Evolutionary conservation across 768 basidiomycete genomes (phyloP), one percentile per base, ranked within the genome.

Genomic region (Tylopilus intermedius): DNA sequence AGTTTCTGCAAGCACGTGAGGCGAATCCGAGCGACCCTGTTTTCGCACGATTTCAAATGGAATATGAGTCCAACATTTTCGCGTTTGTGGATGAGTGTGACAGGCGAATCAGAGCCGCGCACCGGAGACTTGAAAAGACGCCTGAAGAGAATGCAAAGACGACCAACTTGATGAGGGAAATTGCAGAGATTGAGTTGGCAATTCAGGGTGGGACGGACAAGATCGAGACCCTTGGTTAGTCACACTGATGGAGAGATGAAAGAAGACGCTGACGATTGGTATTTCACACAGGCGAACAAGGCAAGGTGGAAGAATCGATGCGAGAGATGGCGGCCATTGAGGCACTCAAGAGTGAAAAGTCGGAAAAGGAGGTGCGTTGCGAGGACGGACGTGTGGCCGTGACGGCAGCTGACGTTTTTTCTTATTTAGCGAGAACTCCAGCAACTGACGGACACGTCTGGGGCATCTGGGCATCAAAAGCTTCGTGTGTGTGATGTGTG

Each of bases 81-180:
- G 79, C 86, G 3, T 97, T 98, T 67, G 93, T 99, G 56, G 96
- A 97, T 64, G 96, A 99, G 69, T 97, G 95, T 73, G 96, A 99
- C 79, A 76, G 96, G 64, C 80, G 95, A 65, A 98, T 99, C 72
- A 78, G 92, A 37, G 83, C 90, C 37, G 92, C 94, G 41, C 96
- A 99, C 69, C 79, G 93, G 61, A 80, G 96, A 66, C 73, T 99
- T 66, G 96, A 99, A 77, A 99, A 99, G 79, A 99, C 96, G 5
- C 96, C 96, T 32, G 96, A 98, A 74, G 96, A 99, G 77, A 99
- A 99, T 69, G 93, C 94, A 47, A 96, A 97, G 74, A 98, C 95
- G 30, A 97, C 96, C 4, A 94, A 95, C 70, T 71, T 99, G 76
- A 99, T 99, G 96, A 80, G 93, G 58, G 96, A 99, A 79, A 97